phyloP scores from a whole-genome alignment of 2,329 filamentous ascomycete species.

The Diplocarpon mali region DNA sequence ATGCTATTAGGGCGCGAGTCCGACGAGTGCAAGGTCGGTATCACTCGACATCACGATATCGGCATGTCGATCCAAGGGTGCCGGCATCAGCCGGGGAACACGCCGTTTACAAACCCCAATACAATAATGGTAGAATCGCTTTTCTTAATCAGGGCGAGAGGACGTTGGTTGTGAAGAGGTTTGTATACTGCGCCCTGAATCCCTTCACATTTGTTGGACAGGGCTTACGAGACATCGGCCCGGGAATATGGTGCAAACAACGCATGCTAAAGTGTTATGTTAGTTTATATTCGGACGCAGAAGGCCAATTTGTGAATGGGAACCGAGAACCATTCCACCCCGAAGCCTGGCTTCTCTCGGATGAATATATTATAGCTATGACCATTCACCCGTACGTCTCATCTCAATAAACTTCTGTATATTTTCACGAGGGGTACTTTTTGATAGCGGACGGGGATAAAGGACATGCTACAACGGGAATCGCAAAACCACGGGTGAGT shows the following conservation, averaged over 20 bases:
- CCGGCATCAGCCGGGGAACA: neutral
- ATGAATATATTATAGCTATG: constrained; percentile 12
- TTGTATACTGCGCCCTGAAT: no score
- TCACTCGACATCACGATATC: constrained; percentile 4
- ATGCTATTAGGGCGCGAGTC: neutral
- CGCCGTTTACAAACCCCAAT: constrained; percentile 4
- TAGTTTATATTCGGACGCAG: constrained; percentile 7
- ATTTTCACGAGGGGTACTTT: no score
- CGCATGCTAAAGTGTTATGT: no score
- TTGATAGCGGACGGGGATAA: no score
- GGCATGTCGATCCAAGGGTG: neutral
- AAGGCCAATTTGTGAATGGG: neutral
- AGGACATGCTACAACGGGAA: no score
- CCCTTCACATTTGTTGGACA: no score
- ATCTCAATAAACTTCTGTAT: neutral
- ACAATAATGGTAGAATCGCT: constrained; percentile 19
- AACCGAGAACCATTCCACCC: constrained; percentile 6
- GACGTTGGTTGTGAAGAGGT: constrained; percentile 8
- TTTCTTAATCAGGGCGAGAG: neutral
- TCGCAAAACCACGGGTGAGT: no score
- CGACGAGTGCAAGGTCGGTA: constrained; percentile 6
- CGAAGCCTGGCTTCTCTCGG: constrained; percentile 12
- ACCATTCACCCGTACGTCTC: constrained; percentile 4
- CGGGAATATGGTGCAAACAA: no score
- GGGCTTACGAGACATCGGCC: no score